phyloP scores from a whole-genome alignment of 2,329 filamentous ascomycete species.

The Xylariaceae sp. region DNA sequence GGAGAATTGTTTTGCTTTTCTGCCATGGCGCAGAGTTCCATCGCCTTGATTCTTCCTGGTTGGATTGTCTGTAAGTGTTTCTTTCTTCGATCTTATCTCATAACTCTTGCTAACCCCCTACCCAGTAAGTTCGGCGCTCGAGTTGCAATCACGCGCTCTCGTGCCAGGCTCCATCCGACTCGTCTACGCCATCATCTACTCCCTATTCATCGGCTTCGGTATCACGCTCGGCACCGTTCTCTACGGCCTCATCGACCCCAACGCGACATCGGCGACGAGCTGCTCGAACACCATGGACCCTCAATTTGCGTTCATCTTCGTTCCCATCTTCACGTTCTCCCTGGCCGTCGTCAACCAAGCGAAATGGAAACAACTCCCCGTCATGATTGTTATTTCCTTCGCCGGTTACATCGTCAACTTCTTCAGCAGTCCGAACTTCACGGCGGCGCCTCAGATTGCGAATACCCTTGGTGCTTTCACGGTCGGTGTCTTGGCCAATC shows the following conservation, averaged over 20 bases:
- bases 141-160: conserved; percentile 64
- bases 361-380: conserved; percentile 72
- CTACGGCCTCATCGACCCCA: conserved; percentile 41
- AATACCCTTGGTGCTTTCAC: conserved; percentile 72
- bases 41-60: conserved; percentile 68
- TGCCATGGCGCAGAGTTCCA: conserved; percentile 65
- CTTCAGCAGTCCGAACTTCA: conserved; percentile 61
- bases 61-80: conserved; percentile 39
- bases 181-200: conserved; percentile 71
- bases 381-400: conserved; percentile 70
- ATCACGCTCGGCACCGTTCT: conserved; percentile 49
- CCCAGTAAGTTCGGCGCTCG: conserved; percentile 42
- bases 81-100: neutral
- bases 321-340: conserved; percentile 66
- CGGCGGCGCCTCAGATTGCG: conserved; percentile 65
- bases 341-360: conserved; percentile 74
- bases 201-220: conserved; percentile 65
- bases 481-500: conserved; percentile 70
- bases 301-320: conserved; percentile 60
- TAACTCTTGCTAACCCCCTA: conserved; percentile 4
- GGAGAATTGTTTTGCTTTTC: conserved; percentile 65
- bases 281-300: conserved; percentile 30
- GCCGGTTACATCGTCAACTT: conserved; percentile 72
- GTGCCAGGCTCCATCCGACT: conserved; percentile 68
- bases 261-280: conserved; percentile 34